These are phyloP conservation scores for Fistulinella prunicolor DNA, from an alignment of 768 basidiomycete genomes.

Conservation along the genomic window DNA sequence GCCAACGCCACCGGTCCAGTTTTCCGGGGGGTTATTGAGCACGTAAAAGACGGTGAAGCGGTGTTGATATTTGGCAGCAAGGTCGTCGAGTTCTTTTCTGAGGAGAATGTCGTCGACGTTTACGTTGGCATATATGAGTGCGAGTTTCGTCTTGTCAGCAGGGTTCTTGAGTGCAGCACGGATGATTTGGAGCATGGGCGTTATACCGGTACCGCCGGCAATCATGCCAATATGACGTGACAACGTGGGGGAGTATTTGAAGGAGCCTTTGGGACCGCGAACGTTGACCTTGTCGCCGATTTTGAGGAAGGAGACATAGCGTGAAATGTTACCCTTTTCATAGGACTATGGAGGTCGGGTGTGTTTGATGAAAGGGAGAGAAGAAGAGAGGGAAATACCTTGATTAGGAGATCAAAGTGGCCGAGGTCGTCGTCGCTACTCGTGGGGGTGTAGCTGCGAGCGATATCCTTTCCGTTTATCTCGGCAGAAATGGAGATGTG, in stretches of 20 bases:
- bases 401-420: slow-evolving; percentile 94
- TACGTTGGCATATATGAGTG: slow-evolving; percentile 96
- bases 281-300: slow-evolving; percentile 85
- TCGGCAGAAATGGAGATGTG: slow-evolving; percentile 91
- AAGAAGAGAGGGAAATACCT: slow-evolving; percentile 48
- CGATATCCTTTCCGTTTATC: slow-evolving; percentile 86
- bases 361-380: background rate
- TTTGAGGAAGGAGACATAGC: slow-evolving; percentile 75
- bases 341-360: slow-evolving; percentile 60
- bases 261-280: slow-evolving; percentile 96
- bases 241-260: slow-evolving; percentile 74
- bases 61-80: slow-evolving; percentile 57
- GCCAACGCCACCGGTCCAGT: slow-evolving; percentile 87
- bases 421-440: slow-evolving; percentile 91
- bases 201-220: slow-evolving; percentile 97
- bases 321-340: slow-evolving; percentile 96
- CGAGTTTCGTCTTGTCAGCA: slow-evolving; percentile 76
- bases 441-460: slow-evolving; percentile 94
- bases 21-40: slow-evolving; percentile 88
- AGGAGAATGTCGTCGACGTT: slow-evolving; percentile 90
- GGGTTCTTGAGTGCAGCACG: slow-evolving; percentile 89
- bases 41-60: slow-evolving; percentile 86
- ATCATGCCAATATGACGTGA: slow-evolving; percentile 92
- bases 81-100: slow-evolving; percentile 80
- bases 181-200: slow-evolving; percentile 98